These are phyloP conservation scores for Blastobotrys capitulatus DNA, from an alignment of 1,139 yeast genomes.

Conservation along the genomic window DNA sequence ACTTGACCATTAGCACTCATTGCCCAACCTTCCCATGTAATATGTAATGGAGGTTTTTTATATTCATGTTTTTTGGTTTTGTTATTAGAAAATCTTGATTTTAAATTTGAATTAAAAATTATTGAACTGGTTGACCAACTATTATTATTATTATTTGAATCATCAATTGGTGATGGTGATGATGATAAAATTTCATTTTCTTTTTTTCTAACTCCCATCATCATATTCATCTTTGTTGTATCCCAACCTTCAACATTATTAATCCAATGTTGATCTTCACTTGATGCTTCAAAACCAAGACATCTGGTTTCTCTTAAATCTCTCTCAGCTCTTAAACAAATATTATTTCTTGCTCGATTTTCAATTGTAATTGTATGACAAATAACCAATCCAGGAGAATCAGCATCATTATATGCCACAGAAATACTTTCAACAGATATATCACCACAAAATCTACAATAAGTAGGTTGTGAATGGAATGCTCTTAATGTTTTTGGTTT, in stretches of 20 bases:
- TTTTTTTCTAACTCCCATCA: constrained; percentile 55
- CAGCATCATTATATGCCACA: constrained; percentile 60
- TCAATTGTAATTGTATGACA: constrained; percentile 70
- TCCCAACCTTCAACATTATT: constrained; percentile 70
- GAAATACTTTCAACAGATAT: constrained; percentile 71
- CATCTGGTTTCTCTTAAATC: constrained; percentile 89
- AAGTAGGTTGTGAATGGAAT: constrained; percentile 79
- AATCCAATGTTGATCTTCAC: constrained; percentile 66
- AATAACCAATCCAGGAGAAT: constrained; percentile 48
- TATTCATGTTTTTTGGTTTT: constrained; percentile 16
- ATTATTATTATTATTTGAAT: not conserved
- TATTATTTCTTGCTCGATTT: constrained; percentile 70
- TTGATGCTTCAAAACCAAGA: constrained; percentile 70
- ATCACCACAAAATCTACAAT: constrained; percentile 88
- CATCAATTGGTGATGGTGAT: not conserved
- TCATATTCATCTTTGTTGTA: constrained; percentile 66
- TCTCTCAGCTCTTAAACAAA: constrained; percentile 84
- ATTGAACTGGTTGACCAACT: not conserved
- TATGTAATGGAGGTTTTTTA: constrained; percentile 24
- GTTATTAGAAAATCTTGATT: too few species aligned
- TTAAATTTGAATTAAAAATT: not conserved
- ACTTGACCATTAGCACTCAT: constrained; percentile 61
- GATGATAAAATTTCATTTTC: not conserved
- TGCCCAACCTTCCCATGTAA: constrained; percentile 76
- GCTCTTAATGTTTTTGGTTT: constrained; percentile 57